Evolutionary conservation across 2,329 filamentous ascomycete species (phyloP).

Genomic region (Colletotrichum echinochloae): DNA sequence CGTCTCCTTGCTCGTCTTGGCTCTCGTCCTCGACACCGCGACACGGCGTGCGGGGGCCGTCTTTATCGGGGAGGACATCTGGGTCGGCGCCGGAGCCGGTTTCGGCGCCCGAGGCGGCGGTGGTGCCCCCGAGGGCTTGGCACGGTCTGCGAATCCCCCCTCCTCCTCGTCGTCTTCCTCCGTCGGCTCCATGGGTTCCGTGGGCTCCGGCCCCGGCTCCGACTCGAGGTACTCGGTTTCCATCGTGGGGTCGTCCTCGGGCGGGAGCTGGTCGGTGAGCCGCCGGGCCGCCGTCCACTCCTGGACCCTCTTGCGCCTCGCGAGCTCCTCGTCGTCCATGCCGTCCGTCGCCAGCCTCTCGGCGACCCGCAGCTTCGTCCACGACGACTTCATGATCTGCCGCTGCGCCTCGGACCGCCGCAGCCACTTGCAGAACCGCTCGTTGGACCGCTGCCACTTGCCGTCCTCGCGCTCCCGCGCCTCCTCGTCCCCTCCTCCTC

Average conservation of each 20-base stretch:
- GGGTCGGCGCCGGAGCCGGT: background rate
- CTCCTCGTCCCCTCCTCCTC: background rate
- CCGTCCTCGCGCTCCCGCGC: background rate
- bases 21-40: conserved; percentile 3
- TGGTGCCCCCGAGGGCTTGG: background rate
- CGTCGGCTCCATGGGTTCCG: background rate
- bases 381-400: conserved; percentile 40
- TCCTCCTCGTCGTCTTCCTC: background rate
- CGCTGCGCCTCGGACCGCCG: conserved; percentile 34
- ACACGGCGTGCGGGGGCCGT: background rate
- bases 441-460: conserved; percentile 33
- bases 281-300: conserved; percentile 33
- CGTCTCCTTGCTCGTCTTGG: background rate
- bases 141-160: background rate
- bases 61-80: background rate
- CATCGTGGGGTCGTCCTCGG: conserved; percentile 32
- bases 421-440: conserved; percentile 37
- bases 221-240: conserved; percentile 24
- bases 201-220: conserved; percentile 1
- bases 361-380: conserved; percentile 36
- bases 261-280: conserved; percentile 24
- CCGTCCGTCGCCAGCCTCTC: conserved; percentile 21
- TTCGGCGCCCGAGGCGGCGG: background rate
- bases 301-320: conserved; percentile 20
- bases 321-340: conserved; percentile 23